A percentile compares a stretch with the other conserved stretches of the same genome.
phyloP scores from a whole-genome alignment of 257 asterid species.

The Galeopsis tetrahit region DNA sequence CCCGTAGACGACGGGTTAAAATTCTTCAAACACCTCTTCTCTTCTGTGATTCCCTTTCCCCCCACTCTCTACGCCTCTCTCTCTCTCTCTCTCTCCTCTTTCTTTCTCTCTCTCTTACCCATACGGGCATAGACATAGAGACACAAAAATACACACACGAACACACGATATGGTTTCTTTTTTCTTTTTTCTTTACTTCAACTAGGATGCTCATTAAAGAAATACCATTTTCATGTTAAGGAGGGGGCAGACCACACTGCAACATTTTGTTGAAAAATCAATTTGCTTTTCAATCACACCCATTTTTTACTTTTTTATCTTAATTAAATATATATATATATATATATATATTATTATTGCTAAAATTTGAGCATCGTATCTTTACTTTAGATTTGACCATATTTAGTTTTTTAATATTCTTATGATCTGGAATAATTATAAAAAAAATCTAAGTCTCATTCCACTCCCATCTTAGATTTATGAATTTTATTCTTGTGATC shows the following conservation, averaged over 20 bases:
- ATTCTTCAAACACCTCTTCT: constrained; percentile 46
- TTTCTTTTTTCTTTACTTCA: constrained; percentile 24
- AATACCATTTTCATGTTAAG: constrained; percentile 36
- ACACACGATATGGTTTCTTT: constrained; percentile 29
- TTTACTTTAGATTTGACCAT: constrained; percentile 5
- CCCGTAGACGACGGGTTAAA: constrained; percentile 84
- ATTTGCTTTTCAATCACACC: constrained; percentile 29
- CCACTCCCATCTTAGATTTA: not conserved
- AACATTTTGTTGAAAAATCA: constrained; percentile 29
- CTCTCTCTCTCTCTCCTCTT: constrained; percentile 30
- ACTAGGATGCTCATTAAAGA: constrained; percentile 35
- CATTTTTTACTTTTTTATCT: not conserved
- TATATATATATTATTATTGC: not conserved
- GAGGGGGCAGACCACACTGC: constrained; percentile 30
- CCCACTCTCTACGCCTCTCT: constrained; percentile 38
- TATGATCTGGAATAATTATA: not conserved
- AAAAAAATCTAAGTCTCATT: not conserved
- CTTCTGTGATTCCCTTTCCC: constrained; percentile 53
- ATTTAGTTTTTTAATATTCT: not conserved
- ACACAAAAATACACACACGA: constrained; percentile 37
- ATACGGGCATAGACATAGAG: constrained; percentile 31
- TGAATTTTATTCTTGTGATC: not conserved
- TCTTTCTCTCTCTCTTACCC: constrained; percentile 31
- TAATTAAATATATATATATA: no score
- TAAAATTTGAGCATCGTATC: not conserved